These are phyloP conservation scores for Pseudopyricularia cyperi DNA, from an alignment of 2,329 filamentous ascomycete genomes.

Conservation along the genomic window DNA sequence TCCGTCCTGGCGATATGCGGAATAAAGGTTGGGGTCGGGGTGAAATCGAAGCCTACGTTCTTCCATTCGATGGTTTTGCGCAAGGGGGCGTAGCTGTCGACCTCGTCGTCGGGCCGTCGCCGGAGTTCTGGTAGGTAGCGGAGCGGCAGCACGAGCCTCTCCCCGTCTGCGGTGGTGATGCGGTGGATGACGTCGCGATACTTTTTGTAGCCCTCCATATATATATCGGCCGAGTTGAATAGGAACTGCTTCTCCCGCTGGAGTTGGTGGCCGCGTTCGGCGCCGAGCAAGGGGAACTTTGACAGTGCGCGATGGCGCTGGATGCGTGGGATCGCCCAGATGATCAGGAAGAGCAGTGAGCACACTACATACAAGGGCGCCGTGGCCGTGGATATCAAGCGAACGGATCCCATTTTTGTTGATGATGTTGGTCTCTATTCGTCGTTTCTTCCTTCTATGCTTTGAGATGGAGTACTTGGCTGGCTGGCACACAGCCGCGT, in stretches of 20 bases:
- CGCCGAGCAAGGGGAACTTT: background rate
- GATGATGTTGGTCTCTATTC: background rate
- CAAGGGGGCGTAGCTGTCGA: conserved; percentile 9
- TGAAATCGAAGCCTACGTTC: background rate
- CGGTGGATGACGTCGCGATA: background rate
- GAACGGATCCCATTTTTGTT: background rate
- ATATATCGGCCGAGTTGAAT: background rate
- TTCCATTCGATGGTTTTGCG: background rate
- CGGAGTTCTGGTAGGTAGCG: conserved; percentile 15
- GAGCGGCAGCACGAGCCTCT: conserved; percentile 15
- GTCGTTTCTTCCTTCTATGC: background rate
- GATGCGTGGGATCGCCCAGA: background rate
- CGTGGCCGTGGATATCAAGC: too few relatives aligned
- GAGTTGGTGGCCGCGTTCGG: background rate
- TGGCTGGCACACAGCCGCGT: too few relatives aligned
- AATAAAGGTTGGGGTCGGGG: background rate
- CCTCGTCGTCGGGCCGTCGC: conserved; percentile 13
- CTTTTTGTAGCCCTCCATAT: conserved; percentile 2
- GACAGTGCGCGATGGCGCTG: background rate
- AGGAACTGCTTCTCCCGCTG: background rate
- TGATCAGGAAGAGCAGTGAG: background rate
- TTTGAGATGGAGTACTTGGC: background rate
- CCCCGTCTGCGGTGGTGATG: conserved; percentile 7
- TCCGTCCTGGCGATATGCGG: conserved; percentile 3
- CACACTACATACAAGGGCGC: background rate